Conservation (phyloP, 805 yeast genomes). For the Wickerhamiella musiphila region DNA sequence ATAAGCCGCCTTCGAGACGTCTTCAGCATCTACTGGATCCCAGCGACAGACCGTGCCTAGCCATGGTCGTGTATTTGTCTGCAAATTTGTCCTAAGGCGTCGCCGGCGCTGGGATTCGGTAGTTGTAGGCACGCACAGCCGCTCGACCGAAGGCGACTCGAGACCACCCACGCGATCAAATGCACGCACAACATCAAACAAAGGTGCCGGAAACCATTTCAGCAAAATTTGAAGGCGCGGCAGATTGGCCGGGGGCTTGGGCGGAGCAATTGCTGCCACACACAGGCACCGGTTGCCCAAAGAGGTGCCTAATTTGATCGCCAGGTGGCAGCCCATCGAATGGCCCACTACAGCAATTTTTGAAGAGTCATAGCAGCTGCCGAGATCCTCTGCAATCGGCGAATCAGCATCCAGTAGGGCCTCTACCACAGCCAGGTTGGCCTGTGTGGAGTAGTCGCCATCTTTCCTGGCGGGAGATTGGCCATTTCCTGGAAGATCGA, state of each 20-base stretch:
- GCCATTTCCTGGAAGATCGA: conserved; percentile 89
- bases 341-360: conserved; percentile 36
- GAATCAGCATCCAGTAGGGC: conserved; percentile 17
- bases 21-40: conserved; percentile 26
- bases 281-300: conserved; percentile 17
- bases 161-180: conserved; percentile 49
- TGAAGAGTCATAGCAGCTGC: background rate
- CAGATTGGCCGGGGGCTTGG: conserved; percentile 7
- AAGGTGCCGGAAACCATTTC: conserved; percentile 16
- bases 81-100: conserved; percentile 58
- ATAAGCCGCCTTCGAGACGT: conserved; percentile 26
- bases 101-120: conserved; percentile 28
- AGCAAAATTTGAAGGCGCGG: conserved; percentile 9
- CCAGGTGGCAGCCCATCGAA: conserved; percentile 53
- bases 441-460: conserved; percentile 7
- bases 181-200: conserved; percentile 38
- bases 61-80: conserved; percentile 37
- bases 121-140: conserved; percentile 29
- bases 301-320: conserved; percentile 14
- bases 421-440: conserved; percentile 6
- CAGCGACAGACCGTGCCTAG: conserved; percentile 38
- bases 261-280: conserved; percentile 22
- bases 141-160: conserved; percentile 38
- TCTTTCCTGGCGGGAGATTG: conserved; percentile 13
- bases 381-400: background rate